phyloP scores from a whole-genome alignment of 257 asterid species.

The Echites panduratus region DNA sequence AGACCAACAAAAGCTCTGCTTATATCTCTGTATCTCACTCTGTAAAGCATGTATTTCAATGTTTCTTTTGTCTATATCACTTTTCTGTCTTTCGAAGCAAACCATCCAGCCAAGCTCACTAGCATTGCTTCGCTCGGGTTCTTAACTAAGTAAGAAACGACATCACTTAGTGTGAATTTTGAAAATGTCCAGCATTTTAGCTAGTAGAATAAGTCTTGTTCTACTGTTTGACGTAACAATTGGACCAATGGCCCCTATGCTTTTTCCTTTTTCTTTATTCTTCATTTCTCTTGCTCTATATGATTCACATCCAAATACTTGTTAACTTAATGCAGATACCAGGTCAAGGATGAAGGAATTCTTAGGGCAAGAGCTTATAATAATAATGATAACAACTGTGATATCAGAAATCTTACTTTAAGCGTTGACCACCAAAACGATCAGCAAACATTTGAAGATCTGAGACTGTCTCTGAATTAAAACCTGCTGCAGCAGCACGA shows the following conservation, averaged over 20 bases:
- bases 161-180: neutral
- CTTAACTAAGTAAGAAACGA: neutral
- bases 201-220: neutral
- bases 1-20: neutral
- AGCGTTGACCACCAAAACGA: conserved; percentile 66
- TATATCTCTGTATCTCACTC: neutral
- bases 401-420: conserved; percentile 51
- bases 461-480: conserved; percentile 51
- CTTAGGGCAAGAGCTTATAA: conserved; percentile 6
- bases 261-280: neutral
- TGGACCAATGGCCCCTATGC: neutral
- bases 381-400: neutral
- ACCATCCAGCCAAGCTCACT: neutral
- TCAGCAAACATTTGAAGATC: conserved; percentile 89
- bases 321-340: neutral
- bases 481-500: conserved; percentile 87
- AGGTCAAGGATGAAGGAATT: neutral
- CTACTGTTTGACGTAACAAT: neutral
- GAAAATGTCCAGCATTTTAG: neutral
- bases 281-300: neutral
- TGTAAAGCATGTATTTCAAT: neutral
- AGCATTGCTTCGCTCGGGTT: neutral
- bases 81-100: neutral
- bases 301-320: neutral
- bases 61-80: neutral